phyloP scores from a whole-genome alignment of 1,284 basidiomycete species.

The Trametes sp. region DNA sequence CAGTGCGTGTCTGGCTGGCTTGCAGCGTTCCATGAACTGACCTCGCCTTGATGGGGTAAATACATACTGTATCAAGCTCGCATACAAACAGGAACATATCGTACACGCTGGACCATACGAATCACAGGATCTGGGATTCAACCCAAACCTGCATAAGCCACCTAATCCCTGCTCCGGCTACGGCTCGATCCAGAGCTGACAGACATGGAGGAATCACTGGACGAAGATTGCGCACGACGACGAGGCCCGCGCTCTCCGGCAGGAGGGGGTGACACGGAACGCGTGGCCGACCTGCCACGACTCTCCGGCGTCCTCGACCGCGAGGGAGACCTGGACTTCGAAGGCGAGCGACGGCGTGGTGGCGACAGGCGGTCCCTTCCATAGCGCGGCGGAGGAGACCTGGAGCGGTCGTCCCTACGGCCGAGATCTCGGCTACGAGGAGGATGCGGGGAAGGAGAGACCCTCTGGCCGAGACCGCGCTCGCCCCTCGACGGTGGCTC shows the following conservation, averaged over 20 bases:
- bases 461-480: constrained; percentile 28
- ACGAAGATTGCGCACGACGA: constrained; percentile 43
- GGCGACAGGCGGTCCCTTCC: constrained; percentile 25
- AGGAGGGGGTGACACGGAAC: constrained; percentile 40
- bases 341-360: constrained; percentile 33
- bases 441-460: constrained; percentile 40
- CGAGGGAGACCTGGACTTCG: constrained; percentile 37
- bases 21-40: too few relatives aligned
- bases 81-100: constrained; percentile 1
- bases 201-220: constrained; percentile 67
- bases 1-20: too few relatives aligned
- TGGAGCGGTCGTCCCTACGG: constrained; percentile 25
- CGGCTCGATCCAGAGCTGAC: constrained; percentile 57
- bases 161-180: constrained; percentile 36
- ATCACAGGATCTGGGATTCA: neutral
- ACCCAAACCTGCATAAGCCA: neutral
- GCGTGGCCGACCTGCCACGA: constrained; percentile 25
- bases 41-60: neutral
- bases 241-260: constrained; percentile 36
- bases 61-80: constrained; percentile 1
- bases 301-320: constrained; percentile 36
- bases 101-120: constrained; percentile 1
- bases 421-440: constrained; percentile 27
- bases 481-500: constrained; percentile 41
- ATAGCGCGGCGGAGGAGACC: constrained; percentile 35